Conservation (phyloP, 225 moss, liverwort and hornwort genomes). For the Ulota crispa region DNA sequence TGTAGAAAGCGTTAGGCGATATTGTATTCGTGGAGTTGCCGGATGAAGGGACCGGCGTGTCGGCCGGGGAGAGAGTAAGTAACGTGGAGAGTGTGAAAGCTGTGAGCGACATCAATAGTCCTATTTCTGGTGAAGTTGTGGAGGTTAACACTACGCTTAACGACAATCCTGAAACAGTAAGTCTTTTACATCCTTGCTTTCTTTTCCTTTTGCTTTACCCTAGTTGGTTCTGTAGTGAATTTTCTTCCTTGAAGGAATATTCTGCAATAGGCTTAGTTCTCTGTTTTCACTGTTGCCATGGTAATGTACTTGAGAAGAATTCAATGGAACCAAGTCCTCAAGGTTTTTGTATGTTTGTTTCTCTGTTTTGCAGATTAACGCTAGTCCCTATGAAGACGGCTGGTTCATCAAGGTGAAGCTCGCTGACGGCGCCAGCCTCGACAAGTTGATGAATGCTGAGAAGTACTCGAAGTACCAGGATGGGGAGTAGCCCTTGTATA, state of each 20-base stretch:
- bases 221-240: background rate
- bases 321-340: background rate
- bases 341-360: background rate
- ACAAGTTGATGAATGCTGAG: slow-evolving; percentile 35
- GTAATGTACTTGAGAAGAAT: background rate
- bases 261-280: too few relatives aligned
- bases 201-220: background rate
- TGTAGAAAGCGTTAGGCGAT: slow-evolving; percentile 54
- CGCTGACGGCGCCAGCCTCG: slow-evolving; percentile 15
- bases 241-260: background rate
- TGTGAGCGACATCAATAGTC: slow-evolving; percentile 48
- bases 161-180: slow-evolving; percentile 42
- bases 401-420: slow-evolving; percentile 63
- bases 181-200: background rate
- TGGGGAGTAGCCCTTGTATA: slow-evolving; percentile 29
- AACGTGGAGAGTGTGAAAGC: slow-evolving; percentile 70
- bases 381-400: slow-evolving; percentile 47
- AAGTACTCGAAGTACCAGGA: slow-evolving; percentile 38
- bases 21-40: slow-evolving; percentile 59
- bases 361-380: slow-evolving; percentile 37
- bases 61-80: slow-evolving; percentile 7
- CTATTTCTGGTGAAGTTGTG: slow-evolving; percentile 42
- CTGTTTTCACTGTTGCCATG: too few relatives aligned
- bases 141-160: slow-evolving; percentile 30
- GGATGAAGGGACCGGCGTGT: slow-evolving; percentile 7